Base-by-base conservation (phyloP, 768 basidiomycete species). In the Harrya chromipes region DNA sequence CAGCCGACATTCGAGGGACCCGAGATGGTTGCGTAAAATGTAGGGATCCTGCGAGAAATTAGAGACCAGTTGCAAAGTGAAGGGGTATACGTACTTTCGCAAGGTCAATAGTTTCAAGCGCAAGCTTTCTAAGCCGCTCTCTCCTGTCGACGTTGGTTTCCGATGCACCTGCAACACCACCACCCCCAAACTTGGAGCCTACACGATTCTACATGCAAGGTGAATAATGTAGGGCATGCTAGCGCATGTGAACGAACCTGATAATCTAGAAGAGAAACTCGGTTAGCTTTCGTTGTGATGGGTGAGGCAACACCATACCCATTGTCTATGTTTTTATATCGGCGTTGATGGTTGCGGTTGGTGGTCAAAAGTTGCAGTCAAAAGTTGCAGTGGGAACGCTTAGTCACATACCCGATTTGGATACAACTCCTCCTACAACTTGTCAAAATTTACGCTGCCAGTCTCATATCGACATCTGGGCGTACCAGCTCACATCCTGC, bases 11-110 rank as follows among this genome's bases (percentile, higher is more conserved):
- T 98, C 95, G 36, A 98, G 82, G 9, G 94, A 97, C 36, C 97
- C 97, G 50, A 99, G 81, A 70, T 99, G 97, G 68, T 97, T 99
- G 70, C 95, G 91, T 33, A 99, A 83, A 66, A 99, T 97, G 69
- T 97, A 98, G 8, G 95, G 95, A 72, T 98, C 95, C 92, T 90
- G 58, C 11, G 46, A 19, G 37, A 29, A 59, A 43, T 61, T 54
- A 53, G 33, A n/a, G 47, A 49, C 3, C 24, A 40, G 13, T 50
- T 33, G n/a, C 38, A 4, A 43, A 7, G 26, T 27, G 40, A 27
- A 33, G 2, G 20, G 5, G 14, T 2, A 21, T 16, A 58, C 78
- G 53, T 58, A 89, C 95, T 76, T 97, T 98, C 34, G 95, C 94
- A 46, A 98, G 80, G 70, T 99, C 97, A 61, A 99, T 97, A 0